Conservation (phyloP, 73 alveolate species). For the Paramecium primaurelia region DNA sequence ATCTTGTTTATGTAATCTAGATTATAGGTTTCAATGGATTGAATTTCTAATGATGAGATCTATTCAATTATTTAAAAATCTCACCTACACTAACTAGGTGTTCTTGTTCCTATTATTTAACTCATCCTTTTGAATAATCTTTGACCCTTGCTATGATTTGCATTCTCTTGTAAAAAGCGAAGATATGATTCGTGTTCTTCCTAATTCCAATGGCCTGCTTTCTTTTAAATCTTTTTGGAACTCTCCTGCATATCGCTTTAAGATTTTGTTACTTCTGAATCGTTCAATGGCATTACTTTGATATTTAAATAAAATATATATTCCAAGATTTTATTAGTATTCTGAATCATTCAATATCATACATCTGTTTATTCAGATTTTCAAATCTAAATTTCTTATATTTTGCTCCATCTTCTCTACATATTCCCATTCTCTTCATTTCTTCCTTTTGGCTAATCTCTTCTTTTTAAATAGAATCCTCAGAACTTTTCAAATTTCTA, state of each 20-base stretch:
- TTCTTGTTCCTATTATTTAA: conserved; percentile 31
- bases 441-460: not conserved
- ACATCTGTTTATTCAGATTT: not conserved
- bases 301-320: not conserved
- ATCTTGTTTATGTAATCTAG: not conserved
- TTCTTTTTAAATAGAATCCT: not conserved
- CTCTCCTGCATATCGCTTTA: not conserved
- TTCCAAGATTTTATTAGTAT: not conserved
- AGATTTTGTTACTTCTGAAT: not conserved
- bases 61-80: not conserved
- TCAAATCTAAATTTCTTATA: not conserved
- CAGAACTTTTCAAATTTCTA: not conserved
- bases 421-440: not conserved
- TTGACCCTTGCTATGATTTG: not conserved
- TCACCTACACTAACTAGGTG: conserved; percentile 40
- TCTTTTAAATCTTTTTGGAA: conserved; percentile 14
- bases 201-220: conserved; percentile 27
- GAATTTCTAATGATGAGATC: conserved; percentile 34
- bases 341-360: not conserved
- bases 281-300: not conserved
- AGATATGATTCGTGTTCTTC: conserved; percentile 26
- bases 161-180: not conserved
- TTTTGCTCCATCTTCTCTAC: not conserved
- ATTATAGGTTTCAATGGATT: not conserved
- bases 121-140: conserved; percentile 2